Conservation (phyloP, 2,329 filamentous ascomycete species). For the Davidsoniella australis region DNA sequence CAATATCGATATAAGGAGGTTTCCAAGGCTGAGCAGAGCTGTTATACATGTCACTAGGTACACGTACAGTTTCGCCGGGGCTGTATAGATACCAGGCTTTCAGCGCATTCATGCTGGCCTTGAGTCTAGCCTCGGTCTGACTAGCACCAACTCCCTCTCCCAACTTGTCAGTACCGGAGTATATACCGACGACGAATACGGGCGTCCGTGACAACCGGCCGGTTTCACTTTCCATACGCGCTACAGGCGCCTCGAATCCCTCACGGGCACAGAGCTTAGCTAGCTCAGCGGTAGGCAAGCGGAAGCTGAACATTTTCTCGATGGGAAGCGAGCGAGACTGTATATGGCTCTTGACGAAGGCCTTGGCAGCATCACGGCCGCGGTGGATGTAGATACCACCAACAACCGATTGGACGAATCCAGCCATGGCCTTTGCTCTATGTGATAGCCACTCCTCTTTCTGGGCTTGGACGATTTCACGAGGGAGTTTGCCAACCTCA, state of each 20-base stretch:
- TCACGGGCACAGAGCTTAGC: conserved; percentile 71
- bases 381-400: conserved; percentile 76
- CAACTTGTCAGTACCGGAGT: conserved; percentile 76
- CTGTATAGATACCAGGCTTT: conserved; percentile 96
- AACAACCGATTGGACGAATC: conserved; percentile 67
- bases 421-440: conserved; percentile 54
- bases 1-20: conserved; percentile 51
- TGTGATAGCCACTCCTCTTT: conserved; percentile 40
- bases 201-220: conserved; percentile 70
- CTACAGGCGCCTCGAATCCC: conserved; percentile 73
- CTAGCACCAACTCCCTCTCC: conserved; percentile 75
- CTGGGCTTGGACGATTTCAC: conserved; percentile 12
- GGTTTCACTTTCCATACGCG: conserved; percentile 78
- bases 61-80: conserved; percentile 44
- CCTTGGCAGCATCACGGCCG: conserved; percentile 60
- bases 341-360: conserved; percentile 72
- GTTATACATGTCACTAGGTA: conserved; percentile 54
- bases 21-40: conserved; percentile 46
- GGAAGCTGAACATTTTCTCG: conserved; percentile 65
- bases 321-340: conserved; percentile 65
- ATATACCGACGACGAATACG: conserved; percentile 88
- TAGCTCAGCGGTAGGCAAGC: conserved; percentile 68
- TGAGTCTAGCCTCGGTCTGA: conserved; percentile 57
- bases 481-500: conserved; percentile 12
- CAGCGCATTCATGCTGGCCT: conserved; percentile 69